Evolutionary conservation across 1,284 basidiomycete genomes (phyloP).

Genomic region (Pseudozyma flocculosa): DNA sequence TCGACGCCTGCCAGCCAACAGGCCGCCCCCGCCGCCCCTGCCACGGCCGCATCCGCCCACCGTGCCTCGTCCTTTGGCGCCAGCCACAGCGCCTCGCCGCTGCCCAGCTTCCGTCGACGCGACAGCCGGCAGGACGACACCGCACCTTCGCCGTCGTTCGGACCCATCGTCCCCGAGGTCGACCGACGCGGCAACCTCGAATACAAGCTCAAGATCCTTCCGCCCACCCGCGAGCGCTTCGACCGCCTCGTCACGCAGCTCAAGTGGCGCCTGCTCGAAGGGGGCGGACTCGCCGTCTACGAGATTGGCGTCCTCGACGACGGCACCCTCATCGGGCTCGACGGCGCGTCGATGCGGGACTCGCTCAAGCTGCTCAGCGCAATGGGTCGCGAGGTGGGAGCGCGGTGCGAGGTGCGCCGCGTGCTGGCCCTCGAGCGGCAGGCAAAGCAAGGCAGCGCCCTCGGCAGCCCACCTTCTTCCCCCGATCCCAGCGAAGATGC

Average conservation of each 20-base stretch:
- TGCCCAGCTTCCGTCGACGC: neutral
- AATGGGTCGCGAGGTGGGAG: constrained; percentile 41
- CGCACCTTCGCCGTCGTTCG: neutral
- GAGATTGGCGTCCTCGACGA: constrained; percentile 57
- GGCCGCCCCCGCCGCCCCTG: too few relatives aligned
- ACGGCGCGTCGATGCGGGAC: constrained; percentile 43
- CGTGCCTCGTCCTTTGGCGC: neutral
- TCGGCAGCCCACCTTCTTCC: constrained; percentile 1
- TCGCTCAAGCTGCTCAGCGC: constrained; percentile 43
- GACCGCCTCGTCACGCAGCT: constrained; percentile 56
- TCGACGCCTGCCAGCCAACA: too few relatives aligned
- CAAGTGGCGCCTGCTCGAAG: constrained; percentile 56
- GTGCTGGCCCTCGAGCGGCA: constrained; percentile 13
- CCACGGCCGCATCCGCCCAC: neutral
- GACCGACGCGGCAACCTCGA: constrained; percentile 55
- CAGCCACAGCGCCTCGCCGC: neutral
- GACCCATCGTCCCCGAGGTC: constrained; percentile 43
- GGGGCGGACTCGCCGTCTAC: constrained; percentile 52
- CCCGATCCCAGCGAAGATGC: constrained; percentile 23
- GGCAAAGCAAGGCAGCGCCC: neutral
- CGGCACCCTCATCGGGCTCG: constrained; percentile 50
- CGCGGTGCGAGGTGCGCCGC: constrained; percentile 17
- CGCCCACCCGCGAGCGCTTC: constrained; percentile 48
- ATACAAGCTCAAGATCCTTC: constrained; percentile 57
- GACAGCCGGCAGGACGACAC: neutral